These are phyloP conservation scores for Pythium sp. DNA, from an alignment of 352 stramenopile genomes.

Conservation along the genomic window DNA sequence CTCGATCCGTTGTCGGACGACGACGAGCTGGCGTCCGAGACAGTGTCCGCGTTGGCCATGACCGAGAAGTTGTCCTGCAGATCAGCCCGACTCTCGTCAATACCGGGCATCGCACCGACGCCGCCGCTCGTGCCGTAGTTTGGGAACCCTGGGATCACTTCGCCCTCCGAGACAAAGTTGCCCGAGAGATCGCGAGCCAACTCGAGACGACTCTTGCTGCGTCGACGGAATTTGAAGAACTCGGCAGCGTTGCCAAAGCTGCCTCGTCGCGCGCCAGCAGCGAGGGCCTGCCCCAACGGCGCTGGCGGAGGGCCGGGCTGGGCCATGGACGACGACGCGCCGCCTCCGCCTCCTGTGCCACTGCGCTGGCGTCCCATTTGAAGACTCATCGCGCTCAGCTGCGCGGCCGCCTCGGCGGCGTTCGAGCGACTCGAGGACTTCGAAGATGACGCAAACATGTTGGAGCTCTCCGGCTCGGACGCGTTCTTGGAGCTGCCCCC, in stretches of 20 bases:
- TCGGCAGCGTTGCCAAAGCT: constrained; percentile 84
- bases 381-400: constrained; percentile 52
- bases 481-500: constrained; percentile 27
- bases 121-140: constrained; percentile 51
- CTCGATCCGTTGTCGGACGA: constrained; percentile 58
- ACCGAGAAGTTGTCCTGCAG: constrained; percentile 42
- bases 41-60: constrained; percentile 39
- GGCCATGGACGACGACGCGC: constrained; percentile 10
- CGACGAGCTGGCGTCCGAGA: constrained; percentile 43
- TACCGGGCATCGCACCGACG: constrained; percentile 58
- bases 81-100: constrained; percentile 60
- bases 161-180: constrained; percentile 43
- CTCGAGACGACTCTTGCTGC: constrained; percentile 83
- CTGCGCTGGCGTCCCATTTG: constrained; percentile 46
- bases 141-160: constrained; percentile 36
- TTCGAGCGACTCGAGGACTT: constrained; percentile 28
- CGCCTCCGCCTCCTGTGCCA: constrained; percentile 18
- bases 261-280: constrained; percentile 44
- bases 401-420: constrained; percentile 60
- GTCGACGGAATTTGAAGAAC: constrained; percentile 85
- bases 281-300: constrained; percentile 29
- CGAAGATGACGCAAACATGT: constrained; percentile 34
- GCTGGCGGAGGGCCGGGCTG: constrained; percentile 16
- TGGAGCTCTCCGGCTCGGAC: constrained; percentile 26
- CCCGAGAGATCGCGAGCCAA: constrained; percentile 62